Evolutionary conservation across 106 monocot genomes (phyloP).

Genomic region (Agapanthus africanus): DNA sequence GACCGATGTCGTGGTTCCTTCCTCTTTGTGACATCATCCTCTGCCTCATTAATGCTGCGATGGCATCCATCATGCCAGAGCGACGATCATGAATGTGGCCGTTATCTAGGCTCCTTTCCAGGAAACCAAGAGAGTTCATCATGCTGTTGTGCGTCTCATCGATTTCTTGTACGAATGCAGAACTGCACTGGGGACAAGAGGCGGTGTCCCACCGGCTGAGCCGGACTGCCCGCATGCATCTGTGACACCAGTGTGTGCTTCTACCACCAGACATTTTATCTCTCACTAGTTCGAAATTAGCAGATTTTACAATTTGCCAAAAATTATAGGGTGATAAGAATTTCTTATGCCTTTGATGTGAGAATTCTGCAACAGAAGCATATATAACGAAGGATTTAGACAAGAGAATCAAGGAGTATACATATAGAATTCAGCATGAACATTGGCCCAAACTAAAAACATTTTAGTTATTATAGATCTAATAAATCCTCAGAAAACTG

Average conservation of each 20-base stretch:
- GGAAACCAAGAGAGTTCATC: conserved; percentile 18
- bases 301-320: no score
- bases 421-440: no score
- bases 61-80: conserved; percentile 31
- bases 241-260: conserved; percentile 68
- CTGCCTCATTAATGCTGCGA: conserved; percentile 37
- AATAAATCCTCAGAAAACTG: no score
- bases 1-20: conserved; percentile 13
- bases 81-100: conserved; percentile 26
- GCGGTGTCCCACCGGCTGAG: conserved; percentile 28
- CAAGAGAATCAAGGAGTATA: no score
- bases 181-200: conserved; percentile 50
- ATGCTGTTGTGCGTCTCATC: conserved; percentile 18
- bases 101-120: conserved; percentile 17
- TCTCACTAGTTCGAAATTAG: no score
- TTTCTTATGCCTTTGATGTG: no score
- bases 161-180: conserved; percentile 65
- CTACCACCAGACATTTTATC: conserved; percentile 40
- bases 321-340: no score
- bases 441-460: no score
- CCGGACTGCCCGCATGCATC: conserved; percentile 44
- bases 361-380: no score
- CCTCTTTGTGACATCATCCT: conserved; percentile 25
- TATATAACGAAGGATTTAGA: no score
- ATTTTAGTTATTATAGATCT: no score